phyloP scores from a whole-genome alignment of 2,329 filamentous ascomycete genomes.

The Periconia digitata region DNA sequence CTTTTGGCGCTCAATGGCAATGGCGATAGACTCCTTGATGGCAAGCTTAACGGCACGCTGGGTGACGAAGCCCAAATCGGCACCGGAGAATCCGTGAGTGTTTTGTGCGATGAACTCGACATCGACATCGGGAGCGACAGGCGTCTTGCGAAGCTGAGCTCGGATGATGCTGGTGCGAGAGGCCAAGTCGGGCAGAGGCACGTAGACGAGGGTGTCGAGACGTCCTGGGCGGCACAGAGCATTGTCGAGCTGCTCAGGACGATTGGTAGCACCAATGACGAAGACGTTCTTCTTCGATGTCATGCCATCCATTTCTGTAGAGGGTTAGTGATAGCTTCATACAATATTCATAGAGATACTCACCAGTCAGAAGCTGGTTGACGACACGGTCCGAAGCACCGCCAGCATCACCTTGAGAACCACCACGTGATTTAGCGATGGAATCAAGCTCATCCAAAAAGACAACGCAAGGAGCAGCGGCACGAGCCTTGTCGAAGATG shows the following conservation, averaged over 20 bases:
- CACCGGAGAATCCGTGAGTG: constrained; percentile 99
- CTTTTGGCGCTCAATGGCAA: constrained; percentile 88
- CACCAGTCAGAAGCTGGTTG: constrained; percentile 97
- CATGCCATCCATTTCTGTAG: constrained; percentile 95
- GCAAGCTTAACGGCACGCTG: constrained; percentile 99
- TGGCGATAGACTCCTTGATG: constrained; percentile 92
- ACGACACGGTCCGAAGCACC: constrained; percentile 99
- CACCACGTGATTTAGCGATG: constrained; percentile 98
- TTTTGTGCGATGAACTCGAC: constrained; percentile 90
- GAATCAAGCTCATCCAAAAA: constrained; percentile 99
- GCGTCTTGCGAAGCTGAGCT: constrained; percentile 98
- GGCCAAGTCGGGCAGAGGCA: constrained; percentile 88
- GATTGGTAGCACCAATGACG: constrained; percentile 97
- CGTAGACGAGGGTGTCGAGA: constrained; percentile 98
- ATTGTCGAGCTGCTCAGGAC: constrained; percentile 97
- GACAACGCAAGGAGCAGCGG: constrained; percentile 95
- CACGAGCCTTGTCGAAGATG: constrained; percentile 99
- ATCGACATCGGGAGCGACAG: constrained; percentile 83
- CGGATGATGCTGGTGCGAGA: constrained; percentile 88
- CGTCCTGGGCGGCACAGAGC: constrained; percentile 96
- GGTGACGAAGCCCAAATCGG: constrained; percentile 97
- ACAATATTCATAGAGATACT: constrained; percentile 42
- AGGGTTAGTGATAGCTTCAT: constrained; percentile 45
- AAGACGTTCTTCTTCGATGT: constrained; percentile 99
- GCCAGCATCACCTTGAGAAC: constrained; percentile 91